Percentiles rank a stretch among this genome's conserved stretches.
Evolutionary conservation across 495 filamentous ascomycete genomes (phyloP).

Genomic region (Penicillium subrubescens): DNA sequence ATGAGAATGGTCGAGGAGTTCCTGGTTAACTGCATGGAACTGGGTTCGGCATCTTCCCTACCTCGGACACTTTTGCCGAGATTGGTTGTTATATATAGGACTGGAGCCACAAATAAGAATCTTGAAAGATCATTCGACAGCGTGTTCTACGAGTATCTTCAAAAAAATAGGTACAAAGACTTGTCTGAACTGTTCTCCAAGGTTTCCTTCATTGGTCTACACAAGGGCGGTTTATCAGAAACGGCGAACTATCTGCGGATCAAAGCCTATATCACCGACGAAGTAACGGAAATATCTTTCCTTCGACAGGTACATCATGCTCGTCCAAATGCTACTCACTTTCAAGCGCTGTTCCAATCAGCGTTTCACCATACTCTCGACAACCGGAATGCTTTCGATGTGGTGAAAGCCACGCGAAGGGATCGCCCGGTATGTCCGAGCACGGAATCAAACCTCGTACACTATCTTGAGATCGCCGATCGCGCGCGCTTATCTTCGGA

Average conservation of each 20-base stretch:
- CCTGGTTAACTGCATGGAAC: conserved; percentile 12
- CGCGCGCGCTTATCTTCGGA: not conserved
- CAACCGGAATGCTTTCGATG: not conserved
- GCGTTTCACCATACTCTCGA: not conserved
- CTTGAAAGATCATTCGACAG: not conserved
- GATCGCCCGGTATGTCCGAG: not conserved
- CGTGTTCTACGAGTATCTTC: conserved; percentile 10
- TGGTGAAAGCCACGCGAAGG: not conserved
- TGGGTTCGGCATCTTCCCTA: conserved; percentile 11
- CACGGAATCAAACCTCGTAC: not conserved
- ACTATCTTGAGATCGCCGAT: not conserved
- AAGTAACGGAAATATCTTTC: not conserved
- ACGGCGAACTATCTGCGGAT: not conserved
- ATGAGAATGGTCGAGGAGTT: conserved; percentile 12
- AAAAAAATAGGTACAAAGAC: conserved; percentile 1
- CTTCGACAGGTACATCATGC: not conserved
- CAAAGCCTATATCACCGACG: not conserved
- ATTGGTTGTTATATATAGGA: conserved; percentile 15
- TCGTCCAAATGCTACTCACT: not conserved
- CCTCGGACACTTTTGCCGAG: conserved; percentile 10
- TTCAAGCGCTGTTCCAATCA: not conserved
- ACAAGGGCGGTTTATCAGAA: not conserved
- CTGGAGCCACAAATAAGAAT: not conserved
- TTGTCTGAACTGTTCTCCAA: not conserved
- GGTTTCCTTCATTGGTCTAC: not conserved